Conservation (phyloP, 306 rosid genomes). For the Cucurbita argyrosperma region DNA sequence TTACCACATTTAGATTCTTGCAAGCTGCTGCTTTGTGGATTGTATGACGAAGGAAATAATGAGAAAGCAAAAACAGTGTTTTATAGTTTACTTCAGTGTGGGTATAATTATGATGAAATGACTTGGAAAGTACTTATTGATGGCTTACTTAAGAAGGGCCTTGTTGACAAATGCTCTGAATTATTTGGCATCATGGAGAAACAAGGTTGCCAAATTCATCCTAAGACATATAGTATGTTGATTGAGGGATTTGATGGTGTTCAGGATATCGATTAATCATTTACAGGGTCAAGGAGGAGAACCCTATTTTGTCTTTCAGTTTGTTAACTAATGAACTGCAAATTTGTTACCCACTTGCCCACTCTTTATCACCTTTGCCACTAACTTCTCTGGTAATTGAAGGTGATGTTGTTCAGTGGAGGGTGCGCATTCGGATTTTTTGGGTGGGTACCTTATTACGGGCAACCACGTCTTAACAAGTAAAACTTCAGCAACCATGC, state of each 20-base stretch:
- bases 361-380: neutral
- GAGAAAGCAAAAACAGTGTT: slow-evolving; percentile 56
- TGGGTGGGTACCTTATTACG: neutral
- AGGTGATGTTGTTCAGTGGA: neutral
- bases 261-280: slow-evolving; percentile 4
- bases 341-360: slow-evolving; percentile 8
- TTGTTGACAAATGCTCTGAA: slow-evolving; percentile 40
- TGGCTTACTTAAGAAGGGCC: slow-evolving; percentile 55
- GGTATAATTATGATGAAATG: slow-evolving; percentile 61
- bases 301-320: neutral
- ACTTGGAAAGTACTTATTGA: slow-evolving; percentile 80
- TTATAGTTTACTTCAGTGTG: slow-evolving; percentile 28
- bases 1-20: slow-evolving; percentile 54
- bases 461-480: neutral
- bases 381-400: neutral
- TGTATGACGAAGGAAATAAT: slow-evolving; percentile 32
- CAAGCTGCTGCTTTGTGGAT: slow-evolving; percentile 56
- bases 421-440: neutral
- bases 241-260: slow-evolving; percentile 31
- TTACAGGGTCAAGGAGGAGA: neutral
- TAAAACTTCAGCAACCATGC: neutral
- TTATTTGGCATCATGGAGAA: slow-evolving; percentile 45
- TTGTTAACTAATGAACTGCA: neutral
- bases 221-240: slow-evolving; percentile 56
- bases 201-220: slow-evolving; percentile 54